phyloP scores from a whole-genome alignment of 495 filamentous ascomycete species.

The Barbatosphaeria neglecta region DNA sequence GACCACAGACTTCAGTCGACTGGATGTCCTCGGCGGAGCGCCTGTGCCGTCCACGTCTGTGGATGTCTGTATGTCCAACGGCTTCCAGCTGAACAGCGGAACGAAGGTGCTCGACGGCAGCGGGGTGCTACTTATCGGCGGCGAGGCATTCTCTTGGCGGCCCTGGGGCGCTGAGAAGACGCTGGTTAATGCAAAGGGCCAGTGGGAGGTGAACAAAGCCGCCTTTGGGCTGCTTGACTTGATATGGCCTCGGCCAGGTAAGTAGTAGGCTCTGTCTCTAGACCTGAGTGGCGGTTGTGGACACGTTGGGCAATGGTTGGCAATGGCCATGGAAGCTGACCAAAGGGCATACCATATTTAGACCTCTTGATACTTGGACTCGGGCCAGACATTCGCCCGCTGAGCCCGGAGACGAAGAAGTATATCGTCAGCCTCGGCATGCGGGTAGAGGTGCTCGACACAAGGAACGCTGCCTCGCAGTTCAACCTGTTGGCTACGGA shows the following conservation, averaged over 20 bases:
- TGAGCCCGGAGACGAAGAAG: slow-evolving; percentile 62
- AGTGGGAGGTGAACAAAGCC: slow-evolving; percentile 62
- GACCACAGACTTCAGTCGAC: slow-evolving; percentile 57
- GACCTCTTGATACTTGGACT: slow-evolving; percentile 84
- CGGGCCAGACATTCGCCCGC: slow-evolving; percentile 58
- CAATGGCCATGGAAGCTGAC: slow-evolving; percentile 2
- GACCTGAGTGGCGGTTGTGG: no score
- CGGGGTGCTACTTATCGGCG: slow-evolving; percentile 64
- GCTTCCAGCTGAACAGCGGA: slow-evolving; percentile 74
- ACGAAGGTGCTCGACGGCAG: slow-evolving; percentile 50
- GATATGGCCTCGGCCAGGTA: slow-evolving; percentile 88
- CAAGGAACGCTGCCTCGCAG: slow-evolving; percentile 83
- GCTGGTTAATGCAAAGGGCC: slow-evolving; percentile 62
- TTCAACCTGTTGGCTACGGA: slow-evolving; percentile 82
- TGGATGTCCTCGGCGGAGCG: slow-evolving; percentile 71
- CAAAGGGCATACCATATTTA: slow-evolving; percentile 19
- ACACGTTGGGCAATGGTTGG: neutral
- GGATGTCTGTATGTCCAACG: slow-evolving; percentile 65
- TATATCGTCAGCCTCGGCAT: slow-evolving; percentile 70
- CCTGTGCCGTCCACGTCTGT: slow-evolving; percentile 69
- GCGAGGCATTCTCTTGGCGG: slow-evolving; percentile 79
- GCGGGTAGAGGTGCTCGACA: slow-evolving; percentile 81
- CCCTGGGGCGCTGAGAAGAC: slow-evolving; percentile 52
- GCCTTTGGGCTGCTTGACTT: slow-evolving; percentile 67
- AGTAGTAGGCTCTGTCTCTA: slow-evolving; percentile 14